Evolutionary conservation across 345 rosid species (phyloP).

Genomic region (Carallia pectinifolia): DNA sequence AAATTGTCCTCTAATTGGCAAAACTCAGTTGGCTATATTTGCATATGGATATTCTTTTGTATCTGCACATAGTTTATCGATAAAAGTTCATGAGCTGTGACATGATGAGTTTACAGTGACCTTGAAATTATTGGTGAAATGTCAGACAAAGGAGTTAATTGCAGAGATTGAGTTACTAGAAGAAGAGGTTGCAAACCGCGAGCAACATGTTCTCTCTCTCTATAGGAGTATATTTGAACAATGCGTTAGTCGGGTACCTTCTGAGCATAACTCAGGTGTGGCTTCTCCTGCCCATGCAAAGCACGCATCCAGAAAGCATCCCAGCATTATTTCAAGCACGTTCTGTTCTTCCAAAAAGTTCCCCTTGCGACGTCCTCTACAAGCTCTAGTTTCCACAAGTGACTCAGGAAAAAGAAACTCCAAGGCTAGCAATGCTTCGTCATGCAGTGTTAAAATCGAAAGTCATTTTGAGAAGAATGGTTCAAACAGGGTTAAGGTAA

Average conservation of each 20-base stretch:
- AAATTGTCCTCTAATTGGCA: neutral
- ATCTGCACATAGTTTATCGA: neutral
- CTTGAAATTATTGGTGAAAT: slow-evolving; percentile 8
- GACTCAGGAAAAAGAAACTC: slow-evolving; percentile 44
- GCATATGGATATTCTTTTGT: neutral
- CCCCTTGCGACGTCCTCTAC: slow-evolving; percentile 51
- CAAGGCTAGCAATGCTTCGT: slow-evolving; percentile 37
- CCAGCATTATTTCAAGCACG: slow-evolving; percentile 72
- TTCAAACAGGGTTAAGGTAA: slow-evolving; percentile 47
- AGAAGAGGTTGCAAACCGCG: slow-evolving; percentile 78
- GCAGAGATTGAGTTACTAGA: slow-evolving; percentile 79
- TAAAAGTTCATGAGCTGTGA: neutral
- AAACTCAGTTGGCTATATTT: neutral
- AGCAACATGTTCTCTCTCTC: slow-evolving; percentile 75
- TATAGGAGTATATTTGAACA: slow-evolving; percentile 73
- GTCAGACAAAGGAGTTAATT: slow-evolving; percentile 77
- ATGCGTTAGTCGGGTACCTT: slow-evolving; percentile 52
- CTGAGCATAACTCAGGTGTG: slow-evolving; percentile 52
- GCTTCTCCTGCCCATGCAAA: slow-evolving; percentile 76
- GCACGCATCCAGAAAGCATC: slow-evolving; percentile 62
- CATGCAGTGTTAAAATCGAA: slow-evolving; percentile 30
- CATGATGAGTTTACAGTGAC: slow-evolving; percentile 6
- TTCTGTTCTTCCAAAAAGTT: slow-evolving; percentile 81
- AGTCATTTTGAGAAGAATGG: slow-evolving; percentile 39
- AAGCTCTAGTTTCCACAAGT: slow-evolving; percentile 45